These are phyloP conservation scores for Urostyla sp. DNA, from an alignment of 73 alveolate genomes.

Conservation along the genomic window DNA sequence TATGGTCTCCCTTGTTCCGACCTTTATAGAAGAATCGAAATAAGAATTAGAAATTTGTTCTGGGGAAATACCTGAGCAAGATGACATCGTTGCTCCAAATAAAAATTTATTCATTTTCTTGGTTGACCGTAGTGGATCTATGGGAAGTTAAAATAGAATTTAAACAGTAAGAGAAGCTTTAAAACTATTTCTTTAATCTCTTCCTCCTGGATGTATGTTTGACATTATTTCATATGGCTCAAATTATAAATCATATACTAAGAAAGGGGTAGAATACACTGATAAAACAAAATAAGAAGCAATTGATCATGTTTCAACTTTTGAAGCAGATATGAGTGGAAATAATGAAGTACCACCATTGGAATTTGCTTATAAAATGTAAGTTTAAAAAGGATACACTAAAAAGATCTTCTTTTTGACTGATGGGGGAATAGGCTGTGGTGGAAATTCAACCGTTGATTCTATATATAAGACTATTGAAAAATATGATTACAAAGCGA, in stretches of 20 bases:
- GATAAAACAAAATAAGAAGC: too few species aligned
- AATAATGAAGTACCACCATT: slow-evolving; percentile 73
- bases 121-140: background rate
- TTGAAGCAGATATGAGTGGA: slow-evolving; percentile 94
- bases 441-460: slow-evolving; percentile 60
- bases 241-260: too few species aligned
- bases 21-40: background rate
- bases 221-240: background rate
- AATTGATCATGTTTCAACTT: too few species aligned
- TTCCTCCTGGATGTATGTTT: background rate
- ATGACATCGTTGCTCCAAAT: background rate
- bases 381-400: background rate
- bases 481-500: slow-evolving; percentile 28
- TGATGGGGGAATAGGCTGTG: slow-evolving; percentile 88
- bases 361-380: slow-evolving; percentile 2
- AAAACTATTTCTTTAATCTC: background rate
- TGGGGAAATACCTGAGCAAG: background rate
- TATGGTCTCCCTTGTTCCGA: background rate
- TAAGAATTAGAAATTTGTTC: too few species aligned
- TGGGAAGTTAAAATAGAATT: too few species aligned
- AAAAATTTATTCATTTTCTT: background rate
- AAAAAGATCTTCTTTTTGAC: slow-evolving; percentile 84
- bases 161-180: background rate
- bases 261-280: too few species aligned
- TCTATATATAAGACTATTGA: too few species aligned